phyloP scores from a whole-genome alignment of 108 stramenopile genomes.

The Phaeodactylum tricornutum region DNA sequence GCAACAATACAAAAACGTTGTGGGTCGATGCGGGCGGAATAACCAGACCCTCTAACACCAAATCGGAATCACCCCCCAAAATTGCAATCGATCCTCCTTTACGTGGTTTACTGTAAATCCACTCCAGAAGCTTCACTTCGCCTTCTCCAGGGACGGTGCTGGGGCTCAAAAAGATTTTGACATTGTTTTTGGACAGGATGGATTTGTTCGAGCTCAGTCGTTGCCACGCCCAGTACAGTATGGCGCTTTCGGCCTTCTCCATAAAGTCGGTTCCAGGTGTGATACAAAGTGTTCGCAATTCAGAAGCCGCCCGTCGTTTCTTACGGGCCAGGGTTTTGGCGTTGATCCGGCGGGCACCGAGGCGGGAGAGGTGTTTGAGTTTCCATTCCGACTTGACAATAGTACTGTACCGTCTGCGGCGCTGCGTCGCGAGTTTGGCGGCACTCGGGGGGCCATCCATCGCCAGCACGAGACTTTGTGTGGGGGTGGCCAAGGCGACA shows the following conservation, averaged over 20 bases:
- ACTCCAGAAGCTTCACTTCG: constrained; percentile 84
- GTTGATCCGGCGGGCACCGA: constrained; percentile 19
- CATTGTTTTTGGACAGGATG: constrained; percentile 15
- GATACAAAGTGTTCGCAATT: constrained; percentile 38
- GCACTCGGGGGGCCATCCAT: constrained; percentile 76
- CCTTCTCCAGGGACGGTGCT: constrained; percentile 81
- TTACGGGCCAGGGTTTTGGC: constrained; percentile 16
- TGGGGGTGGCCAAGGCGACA: constrained; percentile 44
- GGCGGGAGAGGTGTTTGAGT: constrained; percentile 15
- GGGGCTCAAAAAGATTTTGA: constrained; percentile 63
- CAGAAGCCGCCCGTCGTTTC: constrained; percentile 6
- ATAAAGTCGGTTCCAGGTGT: constrained; percentile 76
- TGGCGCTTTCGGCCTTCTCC: constrained; percentile 48
- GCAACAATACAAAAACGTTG: constrained; percentile 71
- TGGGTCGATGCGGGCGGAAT: constrained; percentile 60
- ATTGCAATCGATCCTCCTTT: constrained; percentile 44
- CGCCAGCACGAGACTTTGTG: constrained; percentile 64
- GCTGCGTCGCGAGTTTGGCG: constrained; percentile 79
- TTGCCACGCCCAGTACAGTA: constrained; percentile 85
- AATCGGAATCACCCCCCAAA: constrained; percentile 80
- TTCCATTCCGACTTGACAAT: constrained; percentile 16
- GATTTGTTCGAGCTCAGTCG: constrained; percentile 22
- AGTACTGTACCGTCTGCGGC: constrained; percentile 37
- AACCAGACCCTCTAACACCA: constrained; percentile 75
- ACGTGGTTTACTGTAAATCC: constrained; percentile 29